These are phyloP conservation scores for Aspergillus neotritici DNA, from an alignment of 2,329 filamentous ascomycete genomes.

Conservation along the genomic window DNA sequence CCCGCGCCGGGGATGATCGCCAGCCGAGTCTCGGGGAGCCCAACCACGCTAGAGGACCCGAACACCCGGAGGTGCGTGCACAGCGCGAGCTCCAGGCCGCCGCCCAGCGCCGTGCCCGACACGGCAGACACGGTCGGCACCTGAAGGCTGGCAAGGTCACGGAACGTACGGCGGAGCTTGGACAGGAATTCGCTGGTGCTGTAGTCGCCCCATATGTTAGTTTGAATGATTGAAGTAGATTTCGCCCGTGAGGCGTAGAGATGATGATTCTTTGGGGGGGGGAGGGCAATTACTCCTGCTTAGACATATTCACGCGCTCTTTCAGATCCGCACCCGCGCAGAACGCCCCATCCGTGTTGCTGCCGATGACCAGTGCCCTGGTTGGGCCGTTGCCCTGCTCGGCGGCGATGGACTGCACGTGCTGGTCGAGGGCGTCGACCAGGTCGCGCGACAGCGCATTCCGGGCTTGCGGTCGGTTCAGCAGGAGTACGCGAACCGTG, in stretches of 20 bases:
- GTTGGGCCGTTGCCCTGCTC: constrained; percentile 58
- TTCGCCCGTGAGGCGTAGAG: neutral
- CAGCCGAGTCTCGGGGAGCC: constrained; percentile 83
- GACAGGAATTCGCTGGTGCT: constrained; percentile 76
- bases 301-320: constrained; percentile 70
- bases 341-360: constrained; percentile 79
- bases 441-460: constrained; percentile 85
- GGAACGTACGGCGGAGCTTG: constrained; percentile 70
- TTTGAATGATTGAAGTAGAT: neutral
- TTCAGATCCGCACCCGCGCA: constrained; percentile 95
- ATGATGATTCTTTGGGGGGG: neutral
- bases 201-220: constrained; percentile 6
- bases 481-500: constrained; percentile 78
- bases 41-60: constrained; percentile 69
- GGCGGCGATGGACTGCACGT: constrained; percentile 66
- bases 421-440: constrained; percentile 62
- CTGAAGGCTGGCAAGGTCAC: constrained; percentile 65
- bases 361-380: constrained; percentile 75
- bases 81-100: constrained; percentile 87
- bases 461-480: constrained; percentile 77
- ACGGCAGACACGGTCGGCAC: constrained; percentile 89
- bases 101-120: constrained; percentile 79
- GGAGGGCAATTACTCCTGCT: constrained; percentile 63
- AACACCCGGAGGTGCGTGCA: constrained; percentile 86
- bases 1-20: constrained; percentile 94